Percentiles rank a stretch among this genome's conserved stretches.
Conservation (phyloP, 257 asterid species). For the Mitragyna speciosa region DNA sequence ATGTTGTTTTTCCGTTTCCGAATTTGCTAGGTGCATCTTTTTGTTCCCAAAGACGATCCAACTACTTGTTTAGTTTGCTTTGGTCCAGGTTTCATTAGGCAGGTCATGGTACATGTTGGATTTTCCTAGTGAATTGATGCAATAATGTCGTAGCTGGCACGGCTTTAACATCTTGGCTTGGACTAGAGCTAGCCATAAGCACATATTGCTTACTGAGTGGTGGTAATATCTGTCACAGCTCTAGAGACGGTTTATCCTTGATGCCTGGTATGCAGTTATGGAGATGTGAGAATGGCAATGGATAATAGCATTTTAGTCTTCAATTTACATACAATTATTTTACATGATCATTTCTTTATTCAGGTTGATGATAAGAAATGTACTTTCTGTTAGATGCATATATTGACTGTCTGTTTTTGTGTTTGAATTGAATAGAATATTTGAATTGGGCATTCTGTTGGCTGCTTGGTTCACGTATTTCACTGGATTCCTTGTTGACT, state of each 20-base stretch:
- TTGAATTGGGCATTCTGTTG: neutral
- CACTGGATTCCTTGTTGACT: neutral
- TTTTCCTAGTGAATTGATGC: slow-evolving; percentile 5
- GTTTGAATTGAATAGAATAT: neutral
- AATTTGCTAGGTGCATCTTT: neutral
- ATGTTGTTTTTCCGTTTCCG: neutral
- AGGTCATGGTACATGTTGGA: neutral
- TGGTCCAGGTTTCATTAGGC: neutral
- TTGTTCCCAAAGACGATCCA: neutral
- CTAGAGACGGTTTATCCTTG: neutral
- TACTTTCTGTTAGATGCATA: neutral
- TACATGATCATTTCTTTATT: neutral
- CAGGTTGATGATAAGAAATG: neutral
- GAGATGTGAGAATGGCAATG: neutral
- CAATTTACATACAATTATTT: neutral
- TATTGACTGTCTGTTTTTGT: neutral
- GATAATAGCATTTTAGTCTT: neutral
- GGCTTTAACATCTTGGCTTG: neutral
- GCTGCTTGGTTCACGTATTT: neutral
- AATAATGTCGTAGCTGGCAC: neutral
- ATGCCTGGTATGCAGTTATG: neutral
- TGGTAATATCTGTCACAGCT: neutral
- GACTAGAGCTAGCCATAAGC: neutral
- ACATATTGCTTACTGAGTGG: neutral
- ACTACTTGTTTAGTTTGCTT: neutral